A percentile compares a stretch with the other conserved stretches of the same genome.
phyloP scores from a whole-genome alignment of 495 filamentous ascomycete genomes.

The Talaromyces trachyspermus region DNA sequence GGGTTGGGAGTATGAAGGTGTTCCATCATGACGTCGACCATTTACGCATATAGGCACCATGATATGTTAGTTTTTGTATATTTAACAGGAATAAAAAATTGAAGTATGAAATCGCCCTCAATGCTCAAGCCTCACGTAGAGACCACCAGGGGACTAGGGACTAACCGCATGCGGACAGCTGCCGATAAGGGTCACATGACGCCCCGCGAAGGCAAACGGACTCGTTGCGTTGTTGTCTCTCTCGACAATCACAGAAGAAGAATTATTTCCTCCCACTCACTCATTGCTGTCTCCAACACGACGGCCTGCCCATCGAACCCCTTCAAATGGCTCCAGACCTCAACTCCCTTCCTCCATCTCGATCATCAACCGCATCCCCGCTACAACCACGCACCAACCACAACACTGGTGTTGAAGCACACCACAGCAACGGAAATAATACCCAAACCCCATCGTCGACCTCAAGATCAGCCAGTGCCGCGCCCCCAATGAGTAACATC shows the following conservation, averaged over 20 bases:
- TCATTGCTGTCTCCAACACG: no score
- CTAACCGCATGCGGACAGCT: slow-evolving; percentile 1
- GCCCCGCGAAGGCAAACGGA: neutral
- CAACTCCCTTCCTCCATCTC: slow-evolving; percentile 66
- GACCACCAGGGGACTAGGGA: no score
- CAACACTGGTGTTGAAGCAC: slow-evolving; percentile 22
- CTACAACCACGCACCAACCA: slow-evolving; percentile 26
- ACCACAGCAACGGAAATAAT: slow-evolving; percentile 18
- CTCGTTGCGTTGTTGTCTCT: neutral
- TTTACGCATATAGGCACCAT: no score
- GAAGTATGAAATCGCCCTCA: no score
- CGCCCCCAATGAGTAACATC: slow-evolving; percentile 62
- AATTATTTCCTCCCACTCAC: no score
- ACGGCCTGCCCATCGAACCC: no score
- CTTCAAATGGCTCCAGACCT: slow-evolving; percentile 58
- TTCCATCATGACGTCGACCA: slow-evolving; percentile 51
- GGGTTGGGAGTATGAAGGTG: slow-evolving; percentile 62
- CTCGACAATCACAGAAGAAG: neutral
- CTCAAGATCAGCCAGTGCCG: slow-evolving; percentile 51
- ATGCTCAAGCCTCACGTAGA: no score
- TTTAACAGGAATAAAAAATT: no score
- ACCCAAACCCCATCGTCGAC: slow-evolving; percentile 29
- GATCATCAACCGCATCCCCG: slow-evolving; percentile 37
- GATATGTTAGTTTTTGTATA: no score
- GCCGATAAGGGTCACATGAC: slow-evolving; percentile 1